phyloP scores from a whole-genome alignment of 768 basidiomycete genomes.

The Rhodotorula graminis region DNA sequence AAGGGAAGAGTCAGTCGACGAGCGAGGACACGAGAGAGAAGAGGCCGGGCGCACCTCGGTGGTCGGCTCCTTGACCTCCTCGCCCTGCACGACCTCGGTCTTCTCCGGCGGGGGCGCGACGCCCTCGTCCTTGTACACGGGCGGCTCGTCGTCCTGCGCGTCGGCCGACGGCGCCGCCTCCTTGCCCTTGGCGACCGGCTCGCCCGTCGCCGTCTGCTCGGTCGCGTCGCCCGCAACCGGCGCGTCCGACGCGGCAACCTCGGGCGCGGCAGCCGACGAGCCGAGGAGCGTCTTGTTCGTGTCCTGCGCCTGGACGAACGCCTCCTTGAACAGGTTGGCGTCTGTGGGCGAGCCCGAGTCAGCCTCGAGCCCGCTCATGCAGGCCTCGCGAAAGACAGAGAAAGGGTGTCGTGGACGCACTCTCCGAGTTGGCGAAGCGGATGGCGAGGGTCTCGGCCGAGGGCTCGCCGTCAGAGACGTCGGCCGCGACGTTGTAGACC shows the following conservation, averaged over 20 bases:
- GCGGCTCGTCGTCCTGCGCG: slow-evolving; percentile 16
- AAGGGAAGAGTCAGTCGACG: background rate
- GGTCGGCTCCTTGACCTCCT: slow-evolving; percentile 31
- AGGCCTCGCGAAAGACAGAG: too few relatives aligned
- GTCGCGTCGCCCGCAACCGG: slow-evolving; percentile 40
- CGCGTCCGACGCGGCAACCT: slow-evolving; percentile 44
- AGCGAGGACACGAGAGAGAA: background rate
- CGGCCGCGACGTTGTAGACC: slow-evolving; percentile 82
- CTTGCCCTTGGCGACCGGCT: slow-evolving; percentile 33
- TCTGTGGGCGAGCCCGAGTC: slow-evolving; percentile 50
- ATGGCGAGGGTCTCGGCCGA: slow-evolving; percentile 95
- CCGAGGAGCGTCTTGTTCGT: slow-evolving; percentile 55
- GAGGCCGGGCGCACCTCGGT: slow-evolving; percentile 14
- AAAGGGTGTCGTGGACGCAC: slow-evolving; percentile 53
- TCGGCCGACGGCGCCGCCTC: slow-evolving; percentile 19
- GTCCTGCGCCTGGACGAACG: slow-evolving; percentile 53
- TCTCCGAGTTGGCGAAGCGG: slow-evolving; percentile 93
- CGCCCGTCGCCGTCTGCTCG: slow-evolving; percentile 27
- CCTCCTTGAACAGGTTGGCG: slow-evolving; percentile 79
- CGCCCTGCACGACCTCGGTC: slow-evolving; percentile 28
- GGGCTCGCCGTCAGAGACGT: slow-evolving; percentile 84
- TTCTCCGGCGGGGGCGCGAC: slow-evolving; percentile 29
- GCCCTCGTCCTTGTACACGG: slow-evolving; percentile 31
- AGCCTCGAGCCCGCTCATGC: background rate
- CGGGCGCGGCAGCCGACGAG: slow-evolving; percentile 53